phyloP scores from a whole-genome alignment of 176 grass and related monocot genomes.

The Puya raimondii region DNA sequence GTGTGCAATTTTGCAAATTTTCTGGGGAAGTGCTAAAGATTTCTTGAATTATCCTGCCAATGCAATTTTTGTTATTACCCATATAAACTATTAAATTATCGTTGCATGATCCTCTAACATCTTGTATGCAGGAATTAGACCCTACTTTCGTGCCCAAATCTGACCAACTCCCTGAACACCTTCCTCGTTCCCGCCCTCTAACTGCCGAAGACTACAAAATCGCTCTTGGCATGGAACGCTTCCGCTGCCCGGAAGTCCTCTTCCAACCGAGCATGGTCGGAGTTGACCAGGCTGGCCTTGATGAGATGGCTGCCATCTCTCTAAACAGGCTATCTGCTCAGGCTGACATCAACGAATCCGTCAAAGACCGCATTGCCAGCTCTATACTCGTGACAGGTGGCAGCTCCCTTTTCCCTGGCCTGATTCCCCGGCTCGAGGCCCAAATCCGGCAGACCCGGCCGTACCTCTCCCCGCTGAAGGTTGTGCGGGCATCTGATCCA shows the following conservation, averaged over 20 bases:
- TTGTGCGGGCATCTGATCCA: constrained; percentile 52
- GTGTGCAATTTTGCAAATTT: too few relatives aligned
- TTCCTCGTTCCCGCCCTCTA: constrained; percentile 31
- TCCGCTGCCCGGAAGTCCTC: constrained; percentile 69
- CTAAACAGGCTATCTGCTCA: constrained; percentile 43
- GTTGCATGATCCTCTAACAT: not conserved
- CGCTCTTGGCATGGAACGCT: constrained; percentile 60
- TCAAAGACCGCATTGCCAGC: constrained; percentile 64
- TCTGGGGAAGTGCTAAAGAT: too few relatives aligned
- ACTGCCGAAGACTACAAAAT: constrained; percentile 75
- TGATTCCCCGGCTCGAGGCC: constrained; percentile 67
- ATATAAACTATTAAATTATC: too few relatives aligned
- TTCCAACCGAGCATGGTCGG: constrained; percentile 87
- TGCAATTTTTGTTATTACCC: too few relatives aligned
- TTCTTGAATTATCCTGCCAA: too few relatives aligned
- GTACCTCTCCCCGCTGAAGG: constrained; percentile 58
- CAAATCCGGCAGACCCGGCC: constrained; percentile 63
- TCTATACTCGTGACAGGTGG: constrained; percentile 79
- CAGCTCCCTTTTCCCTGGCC: constrained; percentile 65
- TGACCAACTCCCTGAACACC: constrained; percentile 35
- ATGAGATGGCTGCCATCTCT: constrained; percentile 75
- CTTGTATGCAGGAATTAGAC: constrained; percentile 63
- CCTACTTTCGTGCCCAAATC: constrained; percentile 65
- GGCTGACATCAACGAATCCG: constrained; percentile 25
- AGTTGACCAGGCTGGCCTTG: constrained; percentile 67